Base-by-base conservation (phyloP, 257 asterid species). In the Verbascum thapsus region DNA sequence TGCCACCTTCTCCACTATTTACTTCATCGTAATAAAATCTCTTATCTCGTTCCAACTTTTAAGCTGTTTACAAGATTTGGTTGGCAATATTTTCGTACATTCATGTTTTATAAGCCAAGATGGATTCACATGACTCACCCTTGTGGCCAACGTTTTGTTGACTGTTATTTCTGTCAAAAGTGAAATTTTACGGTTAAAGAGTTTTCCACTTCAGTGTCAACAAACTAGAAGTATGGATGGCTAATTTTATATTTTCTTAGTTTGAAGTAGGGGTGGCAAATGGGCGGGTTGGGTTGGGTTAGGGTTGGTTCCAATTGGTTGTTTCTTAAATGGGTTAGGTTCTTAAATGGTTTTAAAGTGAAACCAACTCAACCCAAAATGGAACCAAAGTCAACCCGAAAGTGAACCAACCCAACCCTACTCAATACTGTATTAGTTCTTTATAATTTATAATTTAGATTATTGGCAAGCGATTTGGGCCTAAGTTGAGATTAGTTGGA, bases 1-100 rank as follows among this genome's bases (percentile, higher is more conserved):
- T 73, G 99, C 96, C 74, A 83, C 84, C 79, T 94, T 94, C 80
- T 94, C 99, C 74, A 82, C 86, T 11, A 76, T 87, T 61, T 94
- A 94, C 81, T 85, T 94, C 77, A 81, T 94, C 12, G 97, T 90
- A 78, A 80, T 56, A n/a, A n/a, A n/a, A n/a, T 23, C 62, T 57
- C 68, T 61, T 38, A 62, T 59, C 72, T 40, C 50, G 13, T 58
- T 39, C 43, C 47, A 10, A 30, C 43, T 41, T 45, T 53, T 34
- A 19, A 8, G 30, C 20, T 53, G 7, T 69, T 52, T 64, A 26
- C 35, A 57, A 3, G 42, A 49, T 41, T 51, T 49, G 23, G 11
- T 57, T 69, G 41, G 49, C 65, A 58, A 41, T 23, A 39, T 23
- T 10, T 40, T 44, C 20, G 16, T 54, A 57, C 30, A 6, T 45